Evolutionary conservation across 164 flowering plant genomes (phyloP).

Genomic region (Houttuynia cordata): DNA sequence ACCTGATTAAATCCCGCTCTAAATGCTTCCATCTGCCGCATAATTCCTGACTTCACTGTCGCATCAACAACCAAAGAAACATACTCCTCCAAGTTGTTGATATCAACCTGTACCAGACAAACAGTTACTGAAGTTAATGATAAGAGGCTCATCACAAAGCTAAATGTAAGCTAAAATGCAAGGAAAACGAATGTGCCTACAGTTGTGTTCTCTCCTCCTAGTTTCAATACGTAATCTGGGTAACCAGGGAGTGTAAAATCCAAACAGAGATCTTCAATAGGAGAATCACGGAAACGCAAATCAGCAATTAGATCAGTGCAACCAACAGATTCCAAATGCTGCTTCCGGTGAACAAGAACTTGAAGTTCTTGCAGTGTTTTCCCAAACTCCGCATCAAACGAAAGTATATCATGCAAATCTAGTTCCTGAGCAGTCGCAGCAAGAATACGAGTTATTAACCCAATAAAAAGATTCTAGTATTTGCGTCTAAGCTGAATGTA

Average conservation of each 20-base stretch:
- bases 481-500: no score
- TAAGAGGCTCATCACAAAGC: background rate
- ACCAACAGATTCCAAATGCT: constrained; percentile 46
- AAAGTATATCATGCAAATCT: constrained; percentile 83
- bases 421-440: constrained; percentile 49
- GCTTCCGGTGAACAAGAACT: constrained; percentile 62
- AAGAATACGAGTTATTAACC: background rate
- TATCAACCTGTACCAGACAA: constrained; percentile 45
- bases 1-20: constrained; percentile 95
- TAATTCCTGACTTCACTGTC: constrained; percentile 73
- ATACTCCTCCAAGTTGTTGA: constrained; percentile 76
- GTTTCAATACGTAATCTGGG: constrained; percentile 71
- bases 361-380: constrained; percentile 77
- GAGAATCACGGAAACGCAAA: constrained; percentile 57
- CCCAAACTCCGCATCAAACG: constrained; percentile 78
- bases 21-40: constrained; percentile 86
- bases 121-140: background rate
- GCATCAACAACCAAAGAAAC: constrained; percentile 83
- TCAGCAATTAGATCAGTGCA: constrained; percentile 25
- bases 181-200: background rate
- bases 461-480: background rate
- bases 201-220: constrained; percentile 67
- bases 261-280: constrained; percentile 73
- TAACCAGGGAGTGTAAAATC: constrained; percentile 98
- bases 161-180: background rate